Base-by-base conservation (phyloP, 805 yeast genomes). In the Kodamaea laetipori region DNA sequence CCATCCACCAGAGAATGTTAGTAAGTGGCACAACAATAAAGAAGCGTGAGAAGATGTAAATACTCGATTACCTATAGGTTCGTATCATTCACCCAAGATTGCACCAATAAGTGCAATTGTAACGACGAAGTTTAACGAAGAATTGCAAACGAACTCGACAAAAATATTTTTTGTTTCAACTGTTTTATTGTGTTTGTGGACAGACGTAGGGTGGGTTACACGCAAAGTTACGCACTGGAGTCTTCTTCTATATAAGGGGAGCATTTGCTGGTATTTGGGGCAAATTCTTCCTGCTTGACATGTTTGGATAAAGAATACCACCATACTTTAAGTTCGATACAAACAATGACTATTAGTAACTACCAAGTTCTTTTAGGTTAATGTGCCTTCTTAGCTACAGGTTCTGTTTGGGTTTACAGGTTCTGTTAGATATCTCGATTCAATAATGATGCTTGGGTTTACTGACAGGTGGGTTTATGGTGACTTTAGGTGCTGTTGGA, bases 81-180 rank as follows among this genome's bases (percentile, higher is more conserved):
- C 16, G 23, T 18, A 19, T 33, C 37, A 16, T 19, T 19, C 37
- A 21, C 15, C 37, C 6, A 10, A 12, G 15, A 11, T 27, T 27
- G 31, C 31, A 27, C 31, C 31, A 27, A 27, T 10, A 27, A 12
- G 15, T 27, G 12, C 32, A 27, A 27, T 13, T 27, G 32, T n/a
- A 6, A 27, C 16, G 6, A 27, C 16, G 6, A 13, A 27, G 16
- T n/a, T 21, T 21, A 21, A 21, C 24, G 24, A 21, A 21, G 24
- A 21, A 21, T 21, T 21, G 24, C 8, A 21, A 21, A 30, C 19
- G 17, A 13, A 30, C 34, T 30, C 11, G 10, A 13, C 15, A 30
- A 35, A 35, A 35, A 35, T 35, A 35, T 35, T 35, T 35, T 15
- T 24, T 23, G 38, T 35, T 35, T 23, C 28, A 35, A 13, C 26